These are phyloP conservation scores for Mortierella sp. DNA, from an alignment of 371 early-diverging fungal species.

Conservation along the genomic window DNA sequence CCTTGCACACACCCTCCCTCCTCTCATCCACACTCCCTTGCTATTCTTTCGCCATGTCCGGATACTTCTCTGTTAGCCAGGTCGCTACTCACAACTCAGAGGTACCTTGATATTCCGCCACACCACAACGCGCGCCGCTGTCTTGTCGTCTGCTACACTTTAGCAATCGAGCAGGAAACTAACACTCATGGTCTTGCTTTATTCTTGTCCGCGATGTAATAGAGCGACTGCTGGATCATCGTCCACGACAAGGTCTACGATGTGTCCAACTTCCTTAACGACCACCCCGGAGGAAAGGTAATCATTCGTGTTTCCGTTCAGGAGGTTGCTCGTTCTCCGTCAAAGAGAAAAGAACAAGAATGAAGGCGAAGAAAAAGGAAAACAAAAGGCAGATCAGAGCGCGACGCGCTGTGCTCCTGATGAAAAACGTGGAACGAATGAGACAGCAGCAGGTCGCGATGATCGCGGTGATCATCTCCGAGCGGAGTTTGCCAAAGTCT, in stretches of 20 bases:
- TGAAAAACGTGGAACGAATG: no score
- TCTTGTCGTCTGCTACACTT: neutral
- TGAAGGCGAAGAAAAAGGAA: no score
- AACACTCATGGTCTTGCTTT: neutral
- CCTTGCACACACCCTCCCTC: conserved; percentile 5
- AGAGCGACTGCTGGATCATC: conserved; percentile 93
- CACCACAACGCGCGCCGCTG: no score
- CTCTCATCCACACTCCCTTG: conserved; percentile 32
- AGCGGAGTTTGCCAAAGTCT: no score
- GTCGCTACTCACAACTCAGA: conserved; percentile 46
- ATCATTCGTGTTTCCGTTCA: conserved; percentile 6
- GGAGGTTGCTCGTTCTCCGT: no score
- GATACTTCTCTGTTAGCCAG: conserved; percentile 33
- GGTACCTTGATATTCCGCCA: no score
- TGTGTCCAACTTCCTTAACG: conserved; percentile 84
- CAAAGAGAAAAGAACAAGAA: neutral
- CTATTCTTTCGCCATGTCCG: conserved; percentile 29
- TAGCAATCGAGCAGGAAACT: neutral
- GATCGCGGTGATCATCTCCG: no score
- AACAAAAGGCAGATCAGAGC: no score
- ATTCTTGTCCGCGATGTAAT: no score
- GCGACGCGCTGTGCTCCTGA: no score
- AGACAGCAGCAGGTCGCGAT: no score
- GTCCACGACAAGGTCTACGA: conserved; percentile 88
- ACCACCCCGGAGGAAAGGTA: conserved; percentile 89